Evolutionary conservation across 2,329 filamentous ascomycete genomes (phyloP).

Genomic region (Metarhizium guizhouense): DNA sequence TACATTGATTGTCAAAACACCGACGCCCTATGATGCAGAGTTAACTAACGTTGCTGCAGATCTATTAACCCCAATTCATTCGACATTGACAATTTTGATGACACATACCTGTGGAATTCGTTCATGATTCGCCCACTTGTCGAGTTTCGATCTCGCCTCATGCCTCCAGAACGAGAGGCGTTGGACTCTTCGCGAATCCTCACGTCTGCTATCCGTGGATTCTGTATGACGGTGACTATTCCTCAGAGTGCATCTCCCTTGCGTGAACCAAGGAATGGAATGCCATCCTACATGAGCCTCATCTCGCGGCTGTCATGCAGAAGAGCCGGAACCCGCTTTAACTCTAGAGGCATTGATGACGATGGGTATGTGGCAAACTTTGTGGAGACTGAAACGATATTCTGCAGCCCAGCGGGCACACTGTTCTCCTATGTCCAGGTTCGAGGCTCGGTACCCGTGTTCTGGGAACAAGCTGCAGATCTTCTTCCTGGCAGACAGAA

Average conservation of each 20-base stretch:
- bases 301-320: slow-evolving; percentile 87
- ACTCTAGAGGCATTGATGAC: slow-evolving; percentile 94
- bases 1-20: slow-evolving; percentile 21
- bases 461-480: slow-evolving; percentile 91
- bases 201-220: slow-evolving; percentile 89
- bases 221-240: slow-evolving; percentile 79
- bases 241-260: slow-evolving; percentile 68
- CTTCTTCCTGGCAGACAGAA: slow-evolving; percentile 90
- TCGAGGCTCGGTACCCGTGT: slow-evolving; percentile 86
- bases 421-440: slow-evolving; percentile 93
- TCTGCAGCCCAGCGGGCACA: slow-evolving; percentile 69
- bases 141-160: slow-evolving; percentile 75
- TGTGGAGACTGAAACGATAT: slow-evolving; percentile 93
- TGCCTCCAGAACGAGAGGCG: slow-evolving; percentile 62
- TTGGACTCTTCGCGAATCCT: slow-evolving; percentile 84
- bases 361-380: slow-evolving; percentile 97
- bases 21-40: not conserved
- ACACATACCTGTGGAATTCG: slow-evolving; percentile 93
- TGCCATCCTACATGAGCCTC: slow-evolving; percentile 77
- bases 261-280: slow-evolving; percentile 53
- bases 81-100: slow-evolving; percentile 86
- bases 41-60: slow-evolving; percentile 22
- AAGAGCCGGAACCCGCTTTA: slow-evolving; percentile 90
- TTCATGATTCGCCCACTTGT: slow-evolving; percentile 95
- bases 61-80: slow-evolving; percentile 69